Evolutionary conservation across 148 eudicot genomes (phyloP), one percentile per base, ranked within the genome.

Genomic region (Heliosperma pusillum): DNA sequence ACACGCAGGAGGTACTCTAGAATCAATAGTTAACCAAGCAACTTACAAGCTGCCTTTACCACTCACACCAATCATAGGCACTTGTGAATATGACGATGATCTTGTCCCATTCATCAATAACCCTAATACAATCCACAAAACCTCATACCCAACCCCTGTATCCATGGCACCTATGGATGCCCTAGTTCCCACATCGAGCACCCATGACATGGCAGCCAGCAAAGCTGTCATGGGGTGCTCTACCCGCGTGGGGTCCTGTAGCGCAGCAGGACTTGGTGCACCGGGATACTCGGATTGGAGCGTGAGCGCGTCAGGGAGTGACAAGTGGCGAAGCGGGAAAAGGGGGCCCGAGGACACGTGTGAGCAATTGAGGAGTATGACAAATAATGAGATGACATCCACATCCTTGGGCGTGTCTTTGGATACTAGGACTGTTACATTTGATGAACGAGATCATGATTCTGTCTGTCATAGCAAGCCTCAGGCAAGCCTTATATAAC

Each of bases 1-100:
- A 47, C 74, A 76, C 65, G 75, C 80, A 66, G 82, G 83, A 19
- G 98, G 91, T 10, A 93, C 93, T 13, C 86, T 93, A 0, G 98
- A 93, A 83, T 89, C 98, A 3, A 76, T 93, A 0, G 98, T 93
- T 33, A 77, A 87, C 83, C 92, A 87, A 86, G 98, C 89, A 69
- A 83, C 89, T 30, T 25, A 60, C n/a, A 78, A 80, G 9, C 73
- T 58, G 25, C 33, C 80, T 70, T 62, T 70, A 7, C 21, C 61
- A 10, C 21, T 72, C 60, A 24, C 42, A 70, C 73, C 19, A 57
- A 13, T 50, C 19, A 3, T 33, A 50, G 40, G 69, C 24, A 66
- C 30, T 53, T 50, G 74, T 27, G 57, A 53, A 3, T 26, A 61
- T 2, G 67, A 66, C 0, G 70, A 74, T 56, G 82, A 84, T 60